Conservation (phyloP, 139 green algal genomes). For the Ettlia oleoabundans region DNA sequence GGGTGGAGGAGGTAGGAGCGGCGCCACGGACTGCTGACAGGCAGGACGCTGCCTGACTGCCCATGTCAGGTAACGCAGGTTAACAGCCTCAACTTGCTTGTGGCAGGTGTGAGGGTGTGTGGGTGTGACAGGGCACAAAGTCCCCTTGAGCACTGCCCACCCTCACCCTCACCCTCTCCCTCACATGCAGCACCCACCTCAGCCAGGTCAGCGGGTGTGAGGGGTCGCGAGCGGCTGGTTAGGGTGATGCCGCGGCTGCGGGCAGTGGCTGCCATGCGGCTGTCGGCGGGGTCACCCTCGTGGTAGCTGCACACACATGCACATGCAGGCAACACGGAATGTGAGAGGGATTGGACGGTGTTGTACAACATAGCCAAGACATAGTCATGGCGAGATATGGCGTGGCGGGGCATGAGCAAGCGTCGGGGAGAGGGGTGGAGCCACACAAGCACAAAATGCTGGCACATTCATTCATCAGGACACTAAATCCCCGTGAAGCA, state of each 20-base stretch:
- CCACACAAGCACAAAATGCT: too few relatives aligned
- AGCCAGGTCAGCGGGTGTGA: slow-evolving; percentile 81
- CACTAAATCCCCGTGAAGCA: too few relatives aligned
- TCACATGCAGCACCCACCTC: not conserved
- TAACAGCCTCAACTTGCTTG: not conserved
- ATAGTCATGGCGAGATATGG: not conserved
- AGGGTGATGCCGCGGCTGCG: slow-evolving; percentile 73
- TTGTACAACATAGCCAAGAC: too few relatives aligned
- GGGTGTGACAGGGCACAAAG: too few relatives aligned
- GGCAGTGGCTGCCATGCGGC: slow-evolving; percentile 82
- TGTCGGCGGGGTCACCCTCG: slow-evolving; percentile 83
- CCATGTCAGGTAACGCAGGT: too few relatives aligned
- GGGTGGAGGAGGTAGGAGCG: too few relatives aligned
- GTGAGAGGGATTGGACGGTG: too few relatives aligned
- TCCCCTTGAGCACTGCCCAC: not conserved
- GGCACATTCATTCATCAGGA: too few relatives aligned
- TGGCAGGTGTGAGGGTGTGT: not conserved
- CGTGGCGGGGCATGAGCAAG: too few relatives aligned
- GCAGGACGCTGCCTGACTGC: too few relatives aligned
- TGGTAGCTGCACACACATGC: slow-evolving; percentile 83
- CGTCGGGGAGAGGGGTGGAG: too few relatives aligned
- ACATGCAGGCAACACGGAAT: not conserved
- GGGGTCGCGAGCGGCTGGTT: slow-evolving; percentile 85
- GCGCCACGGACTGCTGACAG: too few relatives aligned
- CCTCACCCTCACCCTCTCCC: not conserved